Evolutionary conservation across 1,139 yeast genomes (phyloP).

Genomic region (Candida sp.): DNA sequence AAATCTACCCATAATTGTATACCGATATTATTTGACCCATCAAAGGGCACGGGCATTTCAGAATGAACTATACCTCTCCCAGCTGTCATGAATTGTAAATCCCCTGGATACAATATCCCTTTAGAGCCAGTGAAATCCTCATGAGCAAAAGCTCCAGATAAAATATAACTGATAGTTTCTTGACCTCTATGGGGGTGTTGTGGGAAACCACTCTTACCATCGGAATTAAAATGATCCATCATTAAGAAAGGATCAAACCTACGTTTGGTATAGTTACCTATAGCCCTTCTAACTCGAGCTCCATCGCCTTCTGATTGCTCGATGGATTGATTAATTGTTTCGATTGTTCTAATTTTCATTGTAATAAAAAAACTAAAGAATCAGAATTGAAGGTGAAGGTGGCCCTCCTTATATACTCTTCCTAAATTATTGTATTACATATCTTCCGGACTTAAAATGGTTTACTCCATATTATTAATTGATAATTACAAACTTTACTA

Average conservation of each 20-base stretch:
- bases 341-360: slow-evolving; percentile 43
- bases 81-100: slow-evolving; percentile 93
- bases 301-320: slow-evolving; percentile 90
- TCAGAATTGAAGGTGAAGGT: not conserved
- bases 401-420: not conserved
- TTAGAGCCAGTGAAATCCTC: slow-evolving; percentile 87
- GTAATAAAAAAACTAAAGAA: no score
- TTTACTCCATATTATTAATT: not conserved
- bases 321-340: slow-evolving; percentile 58
- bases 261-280: slow-evolving; percentile 65
- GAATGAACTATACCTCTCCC: slow-evolving; percentile 87
- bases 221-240: slow-evolving; percentile 70
- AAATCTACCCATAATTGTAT: slow-evolving; percentile 92
- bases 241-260: slow-evolving; percentile 81
- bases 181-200: slow-evolving; percentile 94
- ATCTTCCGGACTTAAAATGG: not conserved
- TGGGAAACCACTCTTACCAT: slow-evolving; percentile 73
- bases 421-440: not conserved
- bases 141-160: slow-evolving; percentile 79
- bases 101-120: slow-evolving; percentile 81
- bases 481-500: not conserved
- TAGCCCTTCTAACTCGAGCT: slow-evolving; percentile 78
- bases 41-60: slow-evolving; percentile 75
- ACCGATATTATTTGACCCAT: slow-evolving; percentile 61
- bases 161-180: slow-evolving; percentile 77